These are phyloP conservation scores for Aspergillus kassunensis DNA, from an alignment of 495 filamentous ascomycete genomes.

Conservation along the genomic window DNA sequence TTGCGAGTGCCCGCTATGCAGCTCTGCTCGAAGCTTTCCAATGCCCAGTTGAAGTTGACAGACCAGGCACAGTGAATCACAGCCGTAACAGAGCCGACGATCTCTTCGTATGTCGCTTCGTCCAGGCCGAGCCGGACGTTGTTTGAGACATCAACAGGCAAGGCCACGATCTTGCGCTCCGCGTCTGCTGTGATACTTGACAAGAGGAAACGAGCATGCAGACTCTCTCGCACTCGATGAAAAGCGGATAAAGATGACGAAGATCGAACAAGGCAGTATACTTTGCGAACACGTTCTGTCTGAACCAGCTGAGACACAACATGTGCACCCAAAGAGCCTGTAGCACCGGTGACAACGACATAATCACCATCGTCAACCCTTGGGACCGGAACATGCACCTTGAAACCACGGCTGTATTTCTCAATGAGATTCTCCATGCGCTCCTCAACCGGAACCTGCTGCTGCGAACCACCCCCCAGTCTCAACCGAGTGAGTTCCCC, in stretches of 20 bases:
- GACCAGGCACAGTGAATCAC: constrained; percentile 66
- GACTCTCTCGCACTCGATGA: constrained; percentile 43
- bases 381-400: constrained; percentile 26
- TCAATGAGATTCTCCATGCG: constrained; percentile 25
- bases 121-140: constrained; percentile 42
- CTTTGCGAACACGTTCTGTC: constrained; percentile 22
- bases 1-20: constrained; percentile 53
- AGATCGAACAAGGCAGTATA: constrained; percentile 58
- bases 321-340: constrained; percentile 57
- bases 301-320: constrained; percentile 41
- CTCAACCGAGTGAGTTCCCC: constrained; percentile 13
- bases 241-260: constrained; percentile 33
- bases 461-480: constrained; percentile 9
- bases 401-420: constrained; percentile 28
- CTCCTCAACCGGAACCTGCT: constrained; percentile 19
- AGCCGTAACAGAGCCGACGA: constrained; percentile 37
- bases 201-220: constrained; percentile 29
- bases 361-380: constrained; percentile 17
- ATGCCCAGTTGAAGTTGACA: constrained; percentile 62
- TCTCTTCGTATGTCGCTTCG: constrained; percentile 23
- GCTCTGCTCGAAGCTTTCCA: constrained; percentile 52
- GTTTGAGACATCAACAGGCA: constrained; percentile 35
- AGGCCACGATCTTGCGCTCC: constrained; percentile 34
- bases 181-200: constrained; percentile 11
- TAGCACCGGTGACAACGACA: constrained; percentile 55